phyloP scores from a whole-genome alignment of 2,329 filamentous ascomycete species.

The Rhynchosporium graminicola region DNA sequence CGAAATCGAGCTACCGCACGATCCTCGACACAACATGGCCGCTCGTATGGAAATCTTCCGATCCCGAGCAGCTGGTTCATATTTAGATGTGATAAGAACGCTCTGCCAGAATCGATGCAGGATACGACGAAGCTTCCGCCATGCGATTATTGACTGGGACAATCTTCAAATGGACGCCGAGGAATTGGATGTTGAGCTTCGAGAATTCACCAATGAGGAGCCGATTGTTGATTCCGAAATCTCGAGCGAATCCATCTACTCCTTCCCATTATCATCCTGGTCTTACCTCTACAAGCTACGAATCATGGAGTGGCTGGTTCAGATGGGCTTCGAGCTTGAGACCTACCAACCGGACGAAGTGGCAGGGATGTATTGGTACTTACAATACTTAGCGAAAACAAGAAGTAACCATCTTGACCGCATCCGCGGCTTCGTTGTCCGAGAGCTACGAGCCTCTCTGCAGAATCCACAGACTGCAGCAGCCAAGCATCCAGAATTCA shows the following conservation, averaged over 20 bases:
- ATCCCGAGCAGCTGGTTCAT: constrained; percentile 64
- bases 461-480: constrained; percentile 19
- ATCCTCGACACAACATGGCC: constrained; percentile 73
- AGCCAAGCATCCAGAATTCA: constrained; percentile 47
- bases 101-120: constrained; percentile 90
- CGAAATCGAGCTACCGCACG: constrained; percentile 70
- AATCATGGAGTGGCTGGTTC: constrained; percentile 82
- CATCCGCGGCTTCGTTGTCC: constrained; percentile 65
- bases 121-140: constrained; percentile 83
- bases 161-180: constrained; percentile 79
- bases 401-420: constrained; percentile 64
- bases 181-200: constrained; percentile 70
- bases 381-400: constrained; percentile 71
- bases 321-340: constrained; percentile 91
- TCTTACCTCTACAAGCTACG: constrained; percentile 86
- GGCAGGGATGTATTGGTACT: constrained; percentile 87
- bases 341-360: constrained; percentile 87
- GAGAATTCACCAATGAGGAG: constrained; percentile 60
- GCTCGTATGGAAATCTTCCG: constrained; percentile 72
- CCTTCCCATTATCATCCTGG: constrained; percentile 83
- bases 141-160: constrained; percentile 82
- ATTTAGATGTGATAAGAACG: constrained; percentile 79
- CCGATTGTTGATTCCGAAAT: constrained; percentile 53
- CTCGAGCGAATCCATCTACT: constrained; percentile 57
- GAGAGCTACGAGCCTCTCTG: constrained; percentile 25